These are phyloP conservation scores for Viola pubescens DNA, from an alignment of 441 rosid genomes.

Conservation along the genomic window DNA sequence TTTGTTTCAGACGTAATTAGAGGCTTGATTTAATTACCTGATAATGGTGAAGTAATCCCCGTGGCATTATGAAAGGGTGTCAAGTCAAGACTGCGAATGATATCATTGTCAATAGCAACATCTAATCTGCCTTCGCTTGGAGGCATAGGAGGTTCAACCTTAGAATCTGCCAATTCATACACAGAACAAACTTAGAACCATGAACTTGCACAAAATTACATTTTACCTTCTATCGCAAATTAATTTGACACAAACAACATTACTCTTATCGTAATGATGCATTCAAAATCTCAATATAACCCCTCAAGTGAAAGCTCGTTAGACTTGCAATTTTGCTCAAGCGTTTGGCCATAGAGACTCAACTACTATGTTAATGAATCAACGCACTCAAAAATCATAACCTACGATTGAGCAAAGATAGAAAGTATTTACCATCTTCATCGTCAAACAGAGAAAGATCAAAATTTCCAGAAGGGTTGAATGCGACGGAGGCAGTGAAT, in stretches of 20 bases:
- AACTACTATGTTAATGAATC: too few relatives aligned
- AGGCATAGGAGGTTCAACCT: slow-evolving; percentile 63
- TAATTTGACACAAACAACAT: too few relatives aligned
- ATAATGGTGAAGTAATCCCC: slow-evolving; percentile 50
- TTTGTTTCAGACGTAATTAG: not conserved
- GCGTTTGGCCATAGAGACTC: too few relatives aligned
- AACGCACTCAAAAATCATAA: too few relatives aligned
- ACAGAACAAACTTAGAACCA: not conserved
- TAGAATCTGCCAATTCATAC: slow-evolving; percentile 32
- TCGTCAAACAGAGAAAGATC: slow-evolving; percentile 50
- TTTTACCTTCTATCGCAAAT: not conserved
- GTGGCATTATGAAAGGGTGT: slow-evolving; percentile 59
- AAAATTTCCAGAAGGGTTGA: slow-evolving; percentile 74
- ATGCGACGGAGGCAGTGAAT: slow-evolving; percentile 52
- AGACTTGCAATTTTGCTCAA: too few relatives aligned
- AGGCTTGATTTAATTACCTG: slow-evolving; percentile 28
- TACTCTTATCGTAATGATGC: too few relatives aligned
- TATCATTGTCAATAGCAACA: slow-evolving; percentile 50
- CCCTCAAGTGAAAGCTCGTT: too few relatives aligned
- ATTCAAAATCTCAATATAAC: too few relatives aligned
- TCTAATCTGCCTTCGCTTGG: slow-evolving; percentile 63
- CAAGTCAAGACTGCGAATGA: slow-evolving; percentile 47
- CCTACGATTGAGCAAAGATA: not conserved
- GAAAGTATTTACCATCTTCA: slow-evolving; percentile 31
- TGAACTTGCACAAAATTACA: not conserved